A percentile compares a stretch with the other conserved stretches of the same genome.
phyloP scores from a whole-genome alignment of 2,329 filamentous ascomycete species.

The Pseudogymnoascus sp. region DNA sequence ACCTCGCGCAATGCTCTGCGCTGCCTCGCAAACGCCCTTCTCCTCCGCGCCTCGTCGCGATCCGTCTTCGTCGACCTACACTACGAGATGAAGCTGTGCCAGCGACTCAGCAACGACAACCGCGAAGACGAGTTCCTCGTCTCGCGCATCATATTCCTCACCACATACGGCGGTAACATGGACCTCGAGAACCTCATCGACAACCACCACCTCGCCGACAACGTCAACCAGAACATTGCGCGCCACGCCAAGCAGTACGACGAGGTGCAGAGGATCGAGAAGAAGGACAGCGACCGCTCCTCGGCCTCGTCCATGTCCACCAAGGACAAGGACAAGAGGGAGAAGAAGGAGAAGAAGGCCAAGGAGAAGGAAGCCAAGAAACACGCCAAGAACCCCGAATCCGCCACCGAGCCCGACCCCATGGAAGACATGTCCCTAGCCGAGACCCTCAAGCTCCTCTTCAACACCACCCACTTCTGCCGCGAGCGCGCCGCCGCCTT shows the following conservation, averaged over 20 bases:
- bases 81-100: slow-evolving; percentile 58
- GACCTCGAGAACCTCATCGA: slow-evolving; percentile 58
- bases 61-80: slow-evolving; percentile 66
- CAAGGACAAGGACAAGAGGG: slow-evolving; percentile 25
- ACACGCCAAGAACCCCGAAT: neutral
- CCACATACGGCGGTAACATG: slow-evolving; percentile 67
- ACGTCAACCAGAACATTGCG: slow-evolving; percentile 59
- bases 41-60: slow-evolving; percentile 59
- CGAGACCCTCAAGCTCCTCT: slow-evolving; percentile 80
- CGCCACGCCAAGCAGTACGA: slow-evolving; percentile 56
- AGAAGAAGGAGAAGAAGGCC: too few species aligned
- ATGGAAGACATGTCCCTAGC: slow-evolving; percentile 73
- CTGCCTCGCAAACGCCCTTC: slow-evolving; percentile 76
- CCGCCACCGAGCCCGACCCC: slow-evolving; percentile 32
- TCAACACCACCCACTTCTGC: slow-evolving; percentile 75
- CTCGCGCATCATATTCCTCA: slow-evolving; percentile 70
- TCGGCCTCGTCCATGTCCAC: slow-evolving; percentile 19
- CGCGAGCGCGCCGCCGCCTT: slow-evolving; percentile 55
- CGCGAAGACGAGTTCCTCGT: slow-evolving; percentile 80
- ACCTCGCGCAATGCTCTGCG: slow-evolving; percentile 69
- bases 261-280: slow-evolving; percentile 25
- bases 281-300: slow-evolving; percentile 9
- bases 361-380: too few species aligned
- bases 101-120: slow-evolving; percentile 62
- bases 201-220: slow-evolving; percentile 57